Percentiles rank a stretch among this genome's conserved stretches.
Conservation (phyloP, 305 asterid species). For the Fraxinus floribunda region DNA sequence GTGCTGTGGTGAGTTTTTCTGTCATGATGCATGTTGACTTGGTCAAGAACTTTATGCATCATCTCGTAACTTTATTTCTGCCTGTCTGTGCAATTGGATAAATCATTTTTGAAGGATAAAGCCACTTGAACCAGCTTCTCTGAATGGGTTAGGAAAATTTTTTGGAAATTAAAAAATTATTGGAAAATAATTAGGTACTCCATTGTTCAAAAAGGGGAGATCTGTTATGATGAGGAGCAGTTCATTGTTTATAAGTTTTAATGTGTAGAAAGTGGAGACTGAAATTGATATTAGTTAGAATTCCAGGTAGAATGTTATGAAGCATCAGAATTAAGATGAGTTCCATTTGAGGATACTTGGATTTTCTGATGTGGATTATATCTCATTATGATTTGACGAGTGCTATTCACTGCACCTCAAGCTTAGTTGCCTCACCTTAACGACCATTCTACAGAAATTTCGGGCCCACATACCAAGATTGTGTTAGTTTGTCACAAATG, state of each 20-base stretch:
- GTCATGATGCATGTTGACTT: conserved; percentile 18
- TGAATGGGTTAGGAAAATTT: neutral
- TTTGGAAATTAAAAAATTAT: neutral
- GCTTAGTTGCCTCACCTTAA: neutral
- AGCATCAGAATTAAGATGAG: neutral
- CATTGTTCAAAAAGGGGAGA: neutral
- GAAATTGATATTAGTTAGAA: neutral
- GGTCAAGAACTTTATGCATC: conserved; percentile 11
- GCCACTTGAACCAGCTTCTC: neutral
- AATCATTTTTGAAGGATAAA: neutral
- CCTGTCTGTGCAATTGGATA: conserved; percentile 13
- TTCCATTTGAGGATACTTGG: neutral
- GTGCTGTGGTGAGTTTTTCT: conserved; percentile 75
- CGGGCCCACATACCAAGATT: neutral
- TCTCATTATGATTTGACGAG: neutral
- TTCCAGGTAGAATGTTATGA: neutral
- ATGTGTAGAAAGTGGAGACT: neutral
- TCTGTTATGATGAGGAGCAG: neutral
- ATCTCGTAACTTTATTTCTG: neutral
- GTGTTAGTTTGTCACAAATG: neutral
- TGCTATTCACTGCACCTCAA: neutral
- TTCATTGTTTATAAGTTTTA: neutral
- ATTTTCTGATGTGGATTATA: neutral
- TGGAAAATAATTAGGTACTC: neutral
- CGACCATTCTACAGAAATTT: neutral